phyloP scores from a whole-genome alignment of 768 basidiomycete genomes.

The Russula olivacea region DNA sequence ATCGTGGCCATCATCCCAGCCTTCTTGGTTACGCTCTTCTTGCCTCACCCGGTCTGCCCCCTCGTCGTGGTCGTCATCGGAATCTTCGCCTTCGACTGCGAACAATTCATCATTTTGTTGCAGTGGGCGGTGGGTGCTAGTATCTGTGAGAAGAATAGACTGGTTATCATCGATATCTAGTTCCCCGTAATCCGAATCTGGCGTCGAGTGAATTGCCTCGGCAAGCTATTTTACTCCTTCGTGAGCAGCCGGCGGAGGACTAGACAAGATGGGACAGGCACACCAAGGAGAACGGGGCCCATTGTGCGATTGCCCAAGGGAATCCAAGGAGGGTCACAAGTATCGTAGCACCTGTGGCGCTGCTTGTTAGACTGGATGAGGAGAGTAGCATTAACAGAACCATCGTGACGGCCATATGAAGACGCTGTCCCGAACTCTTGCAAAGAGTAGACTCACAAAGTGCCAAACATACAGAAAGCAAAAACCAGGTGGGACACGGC shows the following conservation, averaged over 20 bases:
- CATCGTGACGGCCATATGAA: not conserved
- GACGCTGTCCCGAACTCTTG: not conserved
- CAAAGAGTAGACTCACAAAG: slow-evolving; percentile 56
- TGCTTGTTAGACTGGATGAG: slow-evolving; percentile 56
- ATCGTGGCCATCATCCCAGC: slow-evolving; percentile 28
- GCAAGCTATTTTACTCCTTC: slow-evolving; percentile 43
- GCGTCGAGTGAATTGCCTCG: slow-evolving; percentile 75
- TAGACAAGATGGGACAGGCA: slow-evolving; percentile 27
- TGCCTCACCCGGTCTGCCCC: slow-evolving; percentile 10
- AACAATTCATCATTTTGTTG: slow-evolving; percentile 31
- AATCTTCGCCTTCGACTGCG: slow-evolving; percentile 27
- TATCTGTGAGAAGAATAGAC: slow-evolving; percentile 38
- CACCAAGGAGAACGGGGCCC: slow-evolving; percentile 90
- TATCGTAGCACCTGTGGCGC: slow-evolving; percentile 62
- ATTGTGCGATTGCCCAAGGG: slow-evolving; percentile 88
- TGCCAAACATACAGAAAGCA: slow-evolving; percentile 69
- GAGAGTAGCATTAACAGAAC: not conserved
- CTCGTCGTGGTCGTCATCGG: slow-evolving; percentile 26
- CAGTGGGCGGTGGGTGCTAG: slow-evolving; percentile 29
- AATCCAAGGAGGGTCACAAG: slow-evolving; percentile 79
- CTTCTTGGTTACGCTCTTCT: slow-evolving; percentile 28
- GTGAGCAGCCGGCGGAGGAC: not conserved
- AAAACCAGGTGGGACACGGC: slow-evolving; percentile 70
- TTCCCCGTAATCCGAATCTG: slow-evolving; percentile 28
- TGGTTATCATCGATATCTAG: slow-evolving; percentile 30